These are phyloP conservation scores for Ustilaginoidea virens DNA, from an alignment of 2,329 filamentous ascomycete species.

Conservation along the genomic window DNA sequence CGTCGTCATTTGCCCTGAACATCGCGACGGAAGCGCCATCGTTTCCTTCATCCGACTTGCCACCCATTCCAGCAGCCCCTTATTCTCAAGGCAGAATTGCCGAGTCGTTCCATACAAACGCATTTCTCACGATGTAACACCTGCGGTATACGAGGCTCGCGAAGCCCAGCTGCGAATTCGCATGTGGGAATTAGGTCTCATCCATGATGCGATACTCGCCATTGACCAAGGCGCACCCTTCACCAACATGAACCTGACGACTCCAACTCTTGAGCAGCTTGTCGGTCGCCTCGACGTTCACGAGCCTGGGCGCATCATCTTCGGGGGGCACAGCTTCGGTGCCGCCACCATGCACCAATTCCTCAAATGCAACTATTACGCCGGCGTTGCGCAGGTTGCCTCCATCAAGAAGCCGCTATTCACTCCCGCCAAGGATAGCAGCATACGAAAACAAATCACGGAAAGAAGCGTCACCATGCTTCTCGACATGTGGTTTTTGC, in stretches of 20 bases:
- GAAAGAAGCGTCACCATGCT: constrained; percentile 49
- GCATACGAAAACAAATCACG: constrained; percentile 51
- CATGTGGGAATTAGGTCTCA: constrained; percentile 61
- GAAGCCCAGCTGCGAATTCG: constrained; percentile 61
- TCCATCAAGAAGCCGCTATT: constrained; percentile 44
- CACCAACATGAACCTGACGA: constrained; percentile 37
- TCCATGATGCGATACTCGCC: constrained; percentile 51
- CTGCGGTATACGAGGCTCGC: constrained; percentile 50
- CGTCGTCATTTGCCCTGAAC: constrained; percentile 68
- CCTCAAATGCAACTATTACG: constrained; percentile 64
- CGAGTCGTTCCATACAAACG: constrained; percentile 30
- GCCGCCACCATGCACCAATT: constrained; percentile 61
- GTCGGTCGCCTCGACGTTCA: constrained; percentile 48
- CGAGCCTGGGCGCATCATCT: constrained; percentile 56
- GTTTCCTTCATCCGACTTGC: constrained; percentile 56
- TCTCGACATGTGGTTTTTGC: constrained; percentile 70
- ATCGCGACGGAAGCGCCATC: constrained; percentile 67
- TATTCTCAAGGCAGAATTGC: constrained; percentile 12
- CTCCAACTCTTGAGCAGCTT: constrained; percentile 40
- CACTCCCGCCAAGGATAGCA: constrained; percentile 35
- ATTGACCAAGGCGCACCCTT: constrained; percentile 41
- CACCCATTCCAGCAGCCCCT: constrained; percentile 22
- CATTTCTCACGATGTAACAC: constrained; percentile 46
- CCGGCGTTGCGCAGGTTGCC: constrained; percentile 27
- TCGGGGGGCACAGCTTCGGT: constrained; percentile 71